Evolutionary conservation across 257 asterid genomes (phyloP).

Genomic region (Solanum clarkiae): DNA sequence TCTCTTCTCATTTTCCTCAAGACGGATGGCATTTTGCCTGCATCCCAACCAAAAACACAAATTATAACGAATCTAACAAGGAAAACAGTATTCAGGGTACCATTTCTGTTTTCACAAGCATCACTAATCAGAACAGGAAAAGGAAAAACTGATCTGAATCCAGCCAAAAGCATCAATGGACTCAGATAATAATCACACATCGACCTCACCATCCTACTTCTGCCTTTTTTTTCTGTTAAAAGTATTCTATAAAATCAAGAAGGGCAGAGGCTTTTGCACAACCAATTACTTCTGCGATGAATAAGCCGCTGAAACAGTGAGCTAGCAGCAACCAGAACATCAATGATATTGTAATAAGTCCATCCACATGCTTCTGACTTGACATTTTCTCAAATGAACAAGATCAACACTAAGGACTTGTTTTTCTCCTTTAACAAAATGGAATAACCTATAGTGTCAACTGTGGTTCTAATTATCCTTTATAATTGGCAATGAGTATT

Average conservation of each 20-base stretch:
- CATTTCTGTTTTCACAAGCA: background rate
- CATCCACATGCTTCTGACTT: background rate
- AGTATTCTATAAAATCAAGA: background rate
- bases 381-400: background rate
- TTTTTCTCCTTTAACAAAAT: background rate
- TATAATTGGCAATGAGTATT: background rate
- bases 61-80: background rate
- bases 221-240: background rate
- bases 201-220: background rate
- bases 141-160: background rate
- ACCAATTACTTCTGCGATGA: background rate
- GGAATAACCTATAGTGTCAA: background rate
- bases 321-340: background rate
- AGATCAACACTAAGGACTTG: background rate
- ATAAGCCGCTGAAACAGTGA: background rate
- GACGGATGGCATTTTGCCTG: slow-evolving; percentile 73
- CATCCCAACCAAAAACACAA: background rate
- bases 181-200: background rate
- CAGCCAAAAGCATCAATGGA: background rate
- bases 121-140: background rate
- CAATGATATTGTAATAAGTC: background rate
- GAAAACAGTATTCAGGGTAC: background rate
- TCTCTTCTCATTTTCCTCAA: slow-evolving; percentile 86
- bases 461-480: background rate
- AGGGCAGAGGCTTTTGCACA: background rate